Percentiles rank a stretch among this genome's conserved stretches.
Evolutionary conservation across 1,284 basidiomycete genomes (phyloP).

Genomic region (Coniferiporia weirii): DNA sequence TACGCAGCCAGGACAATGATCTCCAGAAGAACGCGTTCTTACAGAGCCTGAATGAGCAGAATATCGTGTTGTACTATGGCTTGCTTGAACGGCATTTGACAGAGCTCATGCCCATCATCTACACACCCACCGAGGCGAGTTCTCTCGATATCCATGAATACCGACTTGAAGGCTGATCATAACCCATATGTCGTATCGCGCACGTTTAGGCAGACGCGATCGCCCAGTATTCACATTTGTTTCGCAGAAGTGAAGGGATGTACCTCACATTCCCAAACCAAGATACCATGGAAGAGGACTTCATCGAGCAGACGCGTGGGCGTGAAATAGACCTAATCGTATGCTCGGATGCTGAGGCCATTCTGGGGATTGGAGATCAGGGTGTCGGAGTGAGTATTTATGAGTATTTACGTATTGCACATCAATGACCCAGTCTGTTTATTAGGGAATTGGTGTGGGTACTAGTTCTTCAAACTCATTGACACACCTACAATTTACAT

Average conservation of each 20-base stretch:
- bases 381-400: slow-evolving; percentile 51
- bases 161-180: neutral
- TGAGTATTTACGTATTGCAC: neutral
- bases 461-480: neutral
- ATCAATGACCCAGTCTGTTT: neutral
- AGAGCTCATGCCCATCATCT: slow-evolving; percentile 74
- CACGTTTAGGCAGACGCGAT: slow-evolving; percentile 69
- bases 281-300: slow-evolving; percentile 72
- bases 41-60: slow-evolving; percentile 68
- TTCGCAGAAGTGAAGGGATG: slow-evolving; percentile 66
- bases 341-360: slow-evolving; percentile 79
- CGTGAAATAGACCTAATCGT: slow-evolving; percentile 70
- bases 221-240: slow-evolving; percentile 74
- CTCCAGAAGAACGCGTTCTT: slow-evolving; percentile 69
- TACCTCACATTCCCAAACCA: slow-evolving; percentile 61
- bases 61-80: slow-evolving; percentile 70
- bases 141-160: neutral
- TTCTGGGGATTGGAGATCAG: slow-evolving; percentile 79
- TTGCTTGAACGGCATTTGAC: slow-evolving; percentile 57
- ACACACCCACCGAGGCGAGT: slow-evolving; percentile 62
- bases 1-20: slow-evolving; percentile 40
- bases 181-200: neutral
- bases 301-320: slow-evolving; percentile 58
- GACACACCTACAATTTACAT: neutral
- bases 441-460: slow-evolving; percentile 44